phyloP scores from a whole-genome alignment of 208 protist genomes.

The Leishmania aethiopica region DNA sequence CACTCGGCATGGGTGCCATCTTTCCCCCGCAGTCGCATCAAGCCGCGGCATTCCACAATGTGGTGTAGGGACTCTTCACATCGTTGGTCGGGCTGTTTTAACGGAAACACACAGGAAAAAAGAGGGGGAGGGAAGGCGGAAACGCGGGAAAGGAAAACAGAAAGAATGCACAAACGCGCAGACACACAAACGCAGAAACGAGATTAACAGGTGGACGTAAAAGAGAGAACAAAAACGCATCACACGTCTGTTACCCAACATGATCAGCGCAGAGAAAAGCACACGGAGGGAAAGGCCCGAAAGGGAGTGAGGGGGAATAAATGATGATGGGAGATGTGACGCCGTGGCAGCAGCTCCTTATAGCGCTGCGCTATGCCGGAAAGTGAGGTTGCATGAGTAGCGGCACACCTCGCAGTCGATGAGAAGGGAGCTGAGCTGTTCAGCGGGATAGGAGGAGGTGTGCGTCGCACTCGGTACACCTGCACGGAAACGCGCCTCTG shows the following conservation, averaged over 20 bases:
- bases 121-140: slow-evolving; percentile 3
- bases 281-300: not conserved
- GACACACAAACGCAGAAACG: not conserved
- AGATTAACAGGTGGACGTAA: not conserved
- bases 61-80: not conserved
- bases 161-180: not conserved
- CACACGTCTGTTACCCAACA: slow-evolving; percentile 30
- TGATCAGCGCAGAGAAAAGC: slow-evolving; percentile 14
- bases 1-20: not conserved
- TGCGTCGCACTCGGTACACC: not conserved
- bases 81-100: not conserved
- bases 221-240: slow-evolving; percentile 1
- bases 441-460: not conserved
- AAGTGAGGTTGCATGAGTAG: not conserved
- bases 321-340: not conserved
- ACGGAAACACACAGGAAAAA: slow-evolving; percentile 18
- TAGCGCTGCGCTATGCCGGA: not conserved
- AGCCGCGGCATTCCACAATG: not conserved
- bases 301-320: not conserved
- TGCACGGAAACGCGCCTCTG: not conserved
- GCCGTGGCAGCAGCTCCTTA: not conserved
- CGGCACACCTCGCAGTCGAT: not conserved
- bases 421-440: not conserved
- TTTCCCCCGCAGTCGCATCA: not conserved
- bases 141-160: slow-evolving; percentile 7